Evolutionary conservation across 129 eudicot species (phyloP).

Genomic region (Dittrichia graveolens): DNA sequence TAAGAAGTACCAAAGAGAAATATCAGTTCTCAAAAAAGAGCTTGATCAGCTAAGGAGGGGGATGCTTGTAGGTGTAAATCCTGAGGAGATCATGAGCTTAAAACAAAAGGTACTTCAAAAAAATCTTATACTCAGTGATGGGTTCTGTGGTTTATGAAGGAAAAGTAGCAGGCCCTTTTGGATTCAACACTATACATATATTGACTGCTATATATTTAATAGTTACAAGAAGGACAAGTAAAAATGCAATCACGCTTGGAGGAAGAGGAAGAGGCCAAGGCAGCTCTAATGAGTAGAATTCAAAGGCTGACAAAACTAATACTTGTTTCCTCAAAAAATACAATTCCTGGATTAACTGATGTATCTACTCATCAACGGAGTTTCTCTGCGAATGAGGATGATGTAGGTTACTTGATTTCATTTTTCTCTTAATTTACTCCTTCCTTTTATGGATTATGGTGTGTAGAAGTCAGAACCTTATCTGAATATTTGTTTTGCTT

Average conservation of each 20-base stretch:
- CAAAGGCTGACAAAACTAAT: slow-evolving; percentile 95
- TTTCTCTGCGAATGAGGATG: slow-evolving; percentile 63
- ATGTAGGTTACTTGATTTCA: slow-evolving; percentile 51
- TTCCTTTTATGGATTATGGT: slow-evolving; percentile 15
- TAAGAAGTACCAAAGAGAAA: slow-evolving; percentile 95
- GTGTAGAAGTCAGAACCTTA: not conserved
- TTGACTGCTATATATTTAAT: slow-evolving; percentile 29
- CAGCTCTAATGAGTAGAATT: slow-evolving; percentile 97
- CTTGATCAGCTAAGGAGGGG: slow-evolving; percentile 91
- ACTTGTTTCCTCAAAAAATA: slow-evolving; percentile 92
- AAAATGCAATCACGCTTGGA: slow-evolving; percentile 97
- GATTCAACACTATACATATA: slow-evolving; percentile 5
- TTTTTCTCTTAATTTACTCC: not conserved
- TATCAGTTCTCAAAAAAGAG: slow-evolving; percentile 83
- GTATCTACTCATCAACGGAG: slow-evolving; percentile 56
- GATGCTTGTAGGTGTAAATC: slow-evolving; percentile 87
- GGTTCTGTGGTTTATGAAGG: slow-evolving; percentile 6
- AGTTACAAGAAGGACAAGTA: slow-evolving; percentile 99
- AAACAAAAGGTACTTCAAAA: slow-evolving; percentile 82
- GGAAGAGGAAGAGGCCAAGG: slow-evolving; percentile 99
- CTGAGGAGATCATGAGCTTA: slow-evolving; percentile 84
- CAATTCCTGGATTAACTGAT: slow-evolving; percentile 70
- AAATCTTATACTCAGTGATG: not conserved
- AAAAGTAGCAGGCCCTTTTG: not conserved
- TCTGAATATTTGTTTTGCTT: slow-evolving; percentile 14